Base-by-base conservation (phyloP, 805 yeast genomes). In the Zygosaccharomyces pseudorouxii region DNA sequence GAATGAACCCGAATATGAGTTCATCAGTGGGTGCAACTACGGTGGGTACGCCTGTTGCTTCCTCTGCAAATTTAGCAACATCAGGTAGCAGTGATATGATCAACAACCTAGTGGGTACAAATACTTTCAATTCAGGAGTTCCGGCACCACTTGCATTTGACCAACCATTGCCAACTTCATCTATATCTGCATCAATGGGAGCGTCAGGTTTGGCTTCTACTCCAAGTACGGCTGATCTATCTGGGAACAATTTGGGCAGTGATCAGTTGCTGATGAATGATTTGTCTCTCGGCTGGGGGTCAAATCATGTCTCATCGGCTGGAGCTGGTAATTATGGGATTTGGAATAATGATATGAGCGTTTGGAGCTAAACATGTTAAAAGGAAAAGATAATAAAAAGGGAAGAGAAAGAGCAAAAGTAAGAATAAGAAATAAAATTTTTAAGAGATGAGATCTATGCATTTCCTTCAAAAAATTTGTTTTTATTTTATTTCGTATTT, bases 291-390 rank as follows among this genome's bases (percentile, higher is more conserved):
- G 58, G 55, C 10, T 59, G 63, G 64, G 63, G 63, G 20, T 53
- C 59, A 5, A 57, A 52, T 27, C 56, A 53, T 40, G 49, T 45
- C 18, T 50, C 51, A 45, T 51, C 55, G 14, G 44, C 46, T 22
- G 42, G 51, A 36, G 42, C 49, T 43, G 46, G 49, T 38, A 40
- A 57, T 19, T 52, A 54, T 47, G 62, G 60, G 33, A 57, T 65
- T 36, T 65, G 69, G 69, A 62, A 59, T 47, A 64, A 56, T 48
- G 68, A 67, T 47, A 67, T 66, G 69, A 67, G 69, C 45, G 72
- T 69, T 42, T 69, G 72, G 72, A 65, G 70, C 51, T 68, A 45
- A 45, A 35, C 28, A 39, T 19, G 16, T 18, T 20, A 5, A 42
- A 20, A 41, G 31, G 31, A 45, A 27, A 41, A 31, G 31, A 41